A percentile compares a stretch with the other conserved stretches of the same genome.
These are phyloP conservation scores for Phalaenopsis equestris DNA, from an alignment of 106 monocot genomes.

Conservation along the genomic window DNA sequence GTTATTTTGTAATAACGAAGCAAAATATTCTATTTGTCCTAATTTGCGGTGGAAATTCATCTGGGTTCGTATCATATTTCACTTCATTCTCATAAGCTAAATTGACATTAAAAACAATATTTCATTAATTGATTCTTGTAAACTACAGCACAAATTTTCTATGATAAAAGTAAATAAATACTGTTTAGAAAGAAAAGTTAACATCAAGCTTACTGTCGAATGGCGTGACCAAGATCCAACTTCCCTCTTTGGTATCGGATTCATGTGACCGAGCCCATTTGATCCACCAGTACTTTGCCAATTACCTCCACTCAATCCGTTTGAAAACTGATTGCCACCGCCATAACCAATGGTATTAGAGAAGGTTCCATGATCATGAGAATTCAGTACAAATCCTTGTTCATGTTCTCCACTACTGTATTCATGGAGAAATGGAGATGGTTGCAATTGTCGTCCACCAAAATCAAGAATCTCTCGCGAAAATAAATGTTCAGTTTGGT, in stretches of 20 bases:
- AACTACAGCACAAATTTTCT: not conserved
- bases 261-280: constrained; percentile 1
- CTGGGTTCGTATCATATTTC: too few species aligned
- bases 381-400: constrained; percentile 1
- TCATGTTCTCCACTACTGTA: not conserved
- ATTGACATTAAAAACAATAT: not conserved
- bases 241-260: not conserved
- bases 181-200: not conserved
- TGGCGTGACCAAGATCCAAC: constrained; percentile 4
- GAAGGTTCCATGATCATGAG: not conserved
- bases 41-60: too few species aligned
- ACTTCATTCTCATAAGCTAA: not conserved
- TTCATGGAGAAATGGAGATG: constrained; percentile 10
- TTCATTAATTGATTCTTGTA: not conserved
- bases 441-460: not conserved
- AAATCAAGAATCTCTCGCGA: not conserved
- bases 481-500: not conserved
- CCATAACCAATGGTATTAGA: not conserved
- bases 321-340: not conserved
- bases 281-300: constrained; percentile 7
- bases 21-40: too few species aligned
- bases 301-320: not conserved
- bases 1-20: too few species aligned
- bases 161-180: not conserved
- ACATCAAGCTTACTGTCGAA: constrained; percentile 17